phyloP scores from a whole-genome alignment of 1,139 yeast genomes.

The Nematodospora anomalae region DNA sequence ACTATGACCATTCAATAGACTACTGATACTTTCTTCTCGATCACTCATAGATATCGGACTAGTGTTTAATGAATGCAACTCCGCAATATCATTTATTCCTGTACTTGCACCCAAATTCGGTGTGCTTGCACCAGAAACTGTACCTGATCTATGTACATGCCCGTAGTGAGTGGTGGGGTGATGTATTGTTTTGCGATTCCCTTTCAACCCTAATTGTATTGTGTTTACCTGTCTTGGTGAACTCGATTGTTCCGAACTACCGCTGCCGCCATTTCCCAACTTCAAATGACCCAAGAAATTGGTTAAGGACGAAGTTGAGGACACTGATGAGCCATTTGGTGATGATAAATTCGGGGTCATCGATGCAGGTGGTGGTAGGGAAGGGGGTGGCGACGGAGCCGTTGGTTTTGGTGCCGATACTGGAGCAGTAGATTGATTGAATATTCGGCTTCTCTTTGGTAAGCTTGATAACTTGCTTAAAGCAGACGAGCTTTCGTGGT shows the following conservation, averaged over 20 bases:
- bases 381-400: constrained; percentile 3
- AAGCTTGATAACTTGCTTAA: constrained; percentile 6
- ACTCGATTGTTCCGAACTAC: neutral
- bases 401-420: constrained; percentile 1
- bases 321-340: constrained; percentile 10
- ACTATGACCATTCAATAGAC: neutral
- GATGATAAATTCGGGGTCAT: constrained; percentile 8
- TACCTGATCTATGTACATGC: neutral
- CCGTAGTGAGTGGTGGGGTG: neutral
- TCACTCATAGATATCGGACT: constrained; percentile 9
- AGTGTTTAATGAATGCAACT: constrained; percentile 2
- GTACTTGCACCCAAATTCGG: neutral
- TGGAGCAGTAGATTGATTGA: neutral
- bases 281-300: constrained; percentile 32
- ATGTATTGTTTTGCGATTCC: neutral
- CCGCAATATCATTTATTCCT: neutral
- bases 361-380: constrained; percentile 13
- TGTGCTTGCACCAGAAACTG: neutral
- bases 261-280: constrained; percentile 5
- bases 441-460: constrained; percentile 4
- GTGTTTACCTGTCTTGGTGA: neutral
- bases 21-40: constrained; percentile 2
- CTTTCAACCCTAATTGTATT: neutral
- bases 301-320: constrained; percentile 26
- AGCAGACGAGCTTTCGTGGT: constrained; percentile 1